These are phyloP conservation scores for Backusella luteola DNA, from an alignment of 192 early-diverging fungal species.

Conservation along the genomic window DNA sequence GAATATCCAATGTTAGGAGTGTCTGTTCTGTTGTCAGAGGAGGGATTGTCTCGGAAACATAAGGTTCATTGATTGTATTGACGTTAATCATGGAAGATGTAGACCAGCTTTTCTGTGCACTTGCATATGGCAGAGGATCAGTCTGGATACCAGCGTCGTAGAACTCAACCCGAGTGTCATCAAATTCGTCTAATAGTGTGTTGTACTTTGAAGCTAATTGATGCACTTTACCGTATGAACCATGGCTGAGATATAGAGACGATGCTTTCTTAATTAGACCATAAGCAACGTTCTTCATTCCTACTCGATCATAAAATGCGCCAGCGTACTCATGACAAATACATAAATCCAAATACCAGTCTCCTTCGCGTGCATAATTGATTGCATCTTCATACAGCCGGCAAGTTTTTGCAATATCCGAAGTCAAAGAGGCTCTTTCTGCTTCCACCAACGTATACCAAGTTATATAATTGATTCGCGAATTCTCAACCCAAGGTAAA, in stretches of 20 bases:
- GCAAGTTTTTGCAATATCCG: constrained; percentile 14
- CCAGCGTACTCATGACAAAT: constrained; percentile 35
- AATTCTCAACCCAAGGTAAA: constrained; percentile 16
- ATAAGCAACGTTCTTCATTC: constrained; percentile 25
- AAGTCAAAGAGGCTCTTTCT: constrained; percentile 9
- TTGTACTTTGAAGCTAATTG: constrained; percentile 24
- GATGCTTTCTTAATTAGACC: constrained; percentile 25
- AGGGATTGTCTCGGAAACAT: constrained; percentile 9
- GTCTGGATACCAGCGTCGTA: constrained; percentile 26
- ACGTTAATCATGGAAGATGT: constrained; percentile 12
- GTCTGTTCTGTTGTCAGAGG: constrained; percentile 33
- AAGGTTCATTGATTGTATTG: constrained; percentile 10
- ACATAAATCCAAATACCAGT: constrained; percentile 29
- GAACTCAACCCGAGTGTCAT: constrained; percentile 15
- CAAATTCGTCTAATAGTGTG: constrained; percentile 11
- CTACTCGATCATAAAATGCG: constrained; percentile 24
- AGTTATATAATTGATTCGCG: constrained; percentile 15
- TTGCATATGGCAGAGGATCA: constrained; percentile 21
- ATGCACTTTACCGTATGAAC: constrained; percentile 32
- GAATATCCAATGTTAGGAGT: constrained; percentile 29
- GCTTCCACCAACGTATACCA: constrained; percentile 36
- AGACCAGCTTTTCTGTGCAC: constrained; percentile 16
- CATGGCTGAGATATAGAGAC: constrained; percentile 14
- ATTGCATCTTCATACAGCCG: constrained; percentile 33
- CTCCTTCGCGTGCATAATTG: constrained; percentile 22